Conservation (phyloP, 768 basidiomycete species). For the Leucocoprinus birnbaumii region DNA sequence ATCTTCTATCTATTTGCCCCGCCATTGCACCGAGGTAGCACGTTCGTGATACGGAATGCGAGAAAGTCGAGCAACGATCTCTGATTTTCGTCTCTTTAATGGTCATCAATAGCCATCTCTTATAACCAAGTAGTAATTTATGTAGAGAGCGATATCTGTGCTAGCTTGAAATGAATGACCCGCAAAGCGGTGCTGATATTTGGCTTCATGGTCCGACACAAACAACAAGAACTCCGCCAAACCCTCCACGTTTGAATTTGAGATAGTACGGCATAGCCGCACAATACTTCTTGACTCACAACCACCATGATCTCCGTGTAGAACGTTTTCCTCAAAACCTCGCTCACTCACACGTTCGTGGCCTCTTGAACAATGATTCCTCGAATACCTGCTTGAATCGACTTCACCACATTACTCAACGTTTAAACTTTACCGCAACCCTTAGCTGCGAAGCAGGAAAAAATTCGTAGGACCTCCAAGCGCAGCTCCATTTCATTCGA, state of each 20-base stretch:
- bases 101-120: too few relatives aligned
- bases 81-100: too few relatives aligned
- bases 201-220: background rate
- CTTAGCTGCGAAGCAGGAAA: background rate
- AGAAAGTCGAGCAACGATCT: too few relatives aligned
- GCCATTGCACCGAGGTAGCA: too few relatives aligned
- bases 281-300: constrained; percentile 2
- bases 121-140: too few relatives aligned
- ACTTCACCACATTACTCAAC: background rate
- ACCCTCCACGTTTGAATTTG: background rate
- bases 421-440: background rate
- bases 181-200: constrained; percentile 3
- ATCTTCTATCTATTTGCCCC: too few relatives aligned
- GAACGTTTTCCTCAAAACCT: background rate
- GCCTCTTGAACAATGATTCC: constrained; percentile 24
- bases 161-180: too few relatives aligned
- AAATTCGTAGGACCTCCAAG: background rate
- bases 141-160: too few relatives aligned
- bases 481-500: background rate
- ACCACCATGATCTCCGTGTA: constrained; percentile 8
- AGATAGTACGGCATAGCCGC: background rate
- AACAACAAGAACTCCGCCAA: background rate
- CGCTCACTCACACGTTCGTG: background rate
- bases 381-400: constrained; percentile 22
- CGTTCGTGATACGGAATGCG: too few relatives aligned